Base-by-base conservation (phyloP, 306 rosid species). In the Vachellia pachyceras region DNA sequence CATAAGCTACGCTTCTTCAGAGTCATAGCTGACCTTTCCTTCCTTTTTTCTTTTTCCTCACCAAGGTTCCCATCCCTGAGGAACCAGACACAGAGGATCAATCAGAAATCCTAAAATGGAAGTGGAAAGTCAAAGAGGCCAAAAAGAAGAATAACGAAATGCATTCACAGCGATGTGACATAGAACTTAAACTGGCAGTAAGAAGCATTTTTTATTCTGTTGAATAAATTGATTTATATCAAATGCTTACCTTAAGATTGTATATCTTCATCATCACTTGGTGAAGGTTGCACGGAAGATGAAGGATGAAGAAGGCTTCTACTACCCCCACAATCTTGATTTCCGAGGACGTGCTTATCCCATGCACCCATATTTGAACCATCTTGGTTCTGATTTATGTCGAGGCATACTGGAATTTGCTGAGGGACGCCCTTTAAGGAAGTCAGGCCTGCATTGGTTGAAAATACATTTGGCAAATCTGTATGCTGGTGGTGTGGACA, bases 311-410 rank as follows among this genome's bases (percentile, higher is more conserved):
- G 98, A 95, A 71, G 93, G 96, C 79, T 95, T 95, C 90, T 93
- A 91, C 87, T 95, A 91, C 82, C 99, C 99, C 1, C 99, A 95
- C 91, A 95, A 93, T 85, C 88, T 95, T 69, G 99, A 95, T 89
- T 95, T 95, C 73, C 91, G 98, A 66, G 99, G 99, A 36, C 98
- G 99, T 81, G 98, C 99, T 29, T 95, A 95, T 76, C 99, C 98
- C 73, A 91, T 95, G 98, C 98, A 95, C 82, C 96, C 99, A 49
- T 87, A 93, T 86, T 69, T 93, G 84, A 95, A 95, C 84, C 99
- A 95, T 90, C 95, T 93, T 84, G 99, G 99, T 81, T 95, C 99
- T 45, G 99, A 95, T 87, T 68, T 93, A 74, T 95, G 99, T 84
- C 89, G 99, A 89, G 98, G 99, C 72, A 84, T 91, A 83, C 84